phyloP scores from a whole-genome alignment of 2,329 filamentous ascomycete genomes.

The Alternaria gansuensis region DNA sequence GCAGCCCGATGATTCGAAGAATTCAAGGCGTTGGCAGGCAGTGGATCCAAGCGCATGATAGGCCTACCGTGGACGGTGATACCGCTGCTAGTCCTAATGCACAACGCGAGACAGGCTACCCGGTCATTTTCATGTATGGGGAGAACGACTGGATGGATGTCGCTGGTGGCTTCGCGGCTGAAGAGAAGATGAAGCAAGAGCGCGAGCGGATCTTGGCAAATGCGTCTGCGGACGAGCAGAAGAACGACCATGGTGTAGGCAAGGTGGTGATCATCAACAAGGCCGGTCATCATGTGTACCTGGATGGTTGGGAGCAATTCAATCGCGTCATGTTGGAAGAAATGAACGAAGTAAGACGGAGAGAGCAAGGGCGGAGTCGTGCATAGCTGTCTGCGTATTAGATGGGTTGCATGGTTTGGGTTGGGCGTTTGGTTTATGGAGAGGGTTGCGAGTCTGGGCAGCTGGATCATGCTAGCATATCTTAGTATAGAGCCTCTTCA shows the following conservation, averaged over 20 bases:
- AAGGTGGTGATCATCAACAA: conserved; percentile 81
- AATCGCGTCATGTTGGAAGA: conserved; percentile 71
- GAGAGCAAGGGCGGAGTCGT: conserved; percentile 38
- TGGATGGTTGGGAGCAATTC: conserved; percentile 75
- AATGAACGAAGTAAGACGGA: conserved; percentile 68
- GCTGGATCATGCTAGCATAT: background rate
- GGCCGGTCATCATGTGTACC: conserved; percentile 76
- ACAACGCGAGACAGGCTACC: conserved; percentile 71
- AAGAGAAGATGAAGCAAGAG: conserved; percentile 78
- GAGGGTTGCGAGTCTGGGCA: background rate
- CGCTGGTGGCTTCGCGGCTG: conserved; percentile 79
- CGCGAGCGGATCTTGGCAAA: conserved; percentile 67
- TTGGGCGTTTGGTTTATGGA: conserved; percentile 9
- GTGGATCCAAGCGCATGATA: conserved; percentile 48
- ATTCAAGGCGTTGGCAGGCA: conserved; percentile 90
- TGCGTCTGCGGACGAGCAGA: conserved; percentile 73
- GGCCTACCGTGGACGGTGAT: conserved; percentile 39
- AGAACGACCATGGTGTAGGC: conserved; percentile 77
- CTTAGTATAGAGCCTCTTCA: conserved; percentile 7
- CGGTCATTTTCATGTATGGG: conserved; percentile 93
- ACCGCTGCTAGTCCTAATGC: conserved; percentile 17
- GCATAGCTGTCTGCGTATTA: conserved; percentile 4
- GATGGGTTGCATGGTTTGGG: conserved; percentile 15
- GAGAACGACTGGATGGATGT: conserved; percentile 99
- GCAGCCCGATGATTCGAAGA: conserved; percentile 83